A percentile compares a stretch with the other conserved stretches of the same genome.
phyloP scores from a whole-genome alignment of 2,329 filamentous ascomycete species.

The Gnomoniopsis sp. region DNA sequence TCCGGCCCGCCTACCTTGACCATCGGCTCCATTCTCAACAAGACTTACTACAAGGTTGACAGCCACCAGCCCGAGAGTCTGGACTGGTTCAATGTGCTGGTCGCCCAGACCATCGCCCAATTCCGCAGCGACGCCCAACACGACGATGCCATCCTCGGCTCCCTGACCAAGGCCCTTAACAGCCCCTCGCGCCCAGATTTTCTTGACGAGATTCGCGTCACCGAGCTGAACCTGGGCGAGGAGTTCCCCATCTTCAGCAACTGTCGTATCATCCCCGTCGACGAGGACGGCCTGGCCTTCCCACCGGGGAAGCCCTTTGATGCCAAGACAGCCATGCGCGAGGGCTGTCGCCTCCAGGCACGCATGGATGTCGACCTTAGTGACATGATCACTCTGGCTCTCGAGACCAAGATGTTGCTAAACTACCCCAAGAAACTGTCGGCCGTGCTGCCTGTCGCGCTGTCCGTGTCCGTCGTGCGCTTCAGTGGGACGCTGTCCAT shows the following conservation, averaged over 20 bases:
- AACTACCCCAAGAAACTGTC: slow-evolving; percentile 92
- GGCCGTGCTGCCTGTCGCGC: slow-evolving; percentile 84
- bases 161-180: slow-evolving; percentile 81
- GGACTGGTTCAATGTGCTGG: slow-evolving; percentile 98
- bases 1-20: slow-evolving; percentile 68
- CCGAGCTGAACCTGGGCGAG: slow-evolving; percentile 89
- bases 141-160: slow-evolving; percentile 84
- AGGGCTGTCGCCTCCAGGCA: slow-evolving; percentile 79
- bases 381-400: slow-evolving; percentile 89
- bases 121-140: slow-evolving; percentile 89
- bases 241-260: slow-evolving; percentile 99
- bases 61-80: slow-evolving; percentile 94
- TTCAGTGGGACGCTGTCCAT: slow-evolving; percentile 95
- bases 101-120: slow-evolving; percentile 95
- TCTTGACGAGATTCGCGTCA: slow-evolving; percentile 88
- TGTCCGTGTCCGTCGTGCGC: slow-evolving; percentile 86
- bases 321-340: slow-evolving; percentile 48
- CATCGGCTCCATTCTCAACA: slow-evolving; percentile 89
- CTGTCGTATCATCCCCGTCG: slow-evolving; percentile 88
- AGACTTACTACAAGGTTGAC: slow-evolving; percentile 96
- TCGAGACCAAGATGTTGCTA: slow-evolving; percentile 90
- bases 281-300: slow-evolving; percentile 67
- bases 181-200: slow-evolving; percentile 85
- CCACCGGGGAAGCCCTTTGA: slow-evolving; percentile 49
- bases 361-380: slow-evolving; percentile 96